Evolutionary conservation across 2,329 filamentous ascomycete species (phyloP), one percentile per base, ranked within the genome.

Genomic region (Sporothrix mexicana): DNA sequence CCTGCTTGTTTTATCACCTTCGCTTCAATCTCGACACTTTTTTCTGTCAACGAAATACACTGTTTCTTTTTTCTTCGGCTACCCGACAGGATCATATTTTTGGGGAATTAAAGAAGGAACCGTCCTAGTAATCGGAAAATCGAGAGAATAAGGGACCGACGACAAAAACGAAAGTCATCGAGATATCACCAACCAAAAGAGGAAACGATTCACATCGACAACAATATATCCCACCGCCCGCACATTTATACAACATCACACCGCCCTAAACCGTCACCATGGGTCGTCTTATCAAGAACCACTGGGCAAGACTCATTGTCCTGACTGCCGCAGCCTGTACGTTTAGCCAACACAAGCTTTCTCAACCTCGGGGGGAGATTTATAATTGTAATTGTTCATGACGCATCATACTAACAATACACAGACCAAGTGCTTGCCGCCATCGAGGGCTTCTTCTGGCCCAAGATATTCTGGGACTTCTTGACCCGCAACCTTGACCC

Each of bases 261-360:
- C 23, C 36, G 36, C 20, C 62, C 36, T 64, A 49, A 61, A 51
- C 68, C 69, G 76, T 67, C 82, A 84, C 77, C 75, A 99, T 99
- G 96, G 96, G 96, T 83, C 96, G 92, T 84, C 91, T 99, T 80
- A 98, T 99, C 86, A 99, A 99, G 88, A 98, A 98, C 86, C 96
- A 99, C 86, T 97, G 94, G 94, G 96, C 94, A 77, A 92, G 96
- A 74, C 91, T 99, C 79, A 96, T 99, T 80, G 88, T 97, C 82
- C 86, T 99, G 80, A 93, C 93, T 41, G 94, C 96, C 51, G 92
- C 93, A 77, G 82, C 85, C 73, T 95, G 92, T 94, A 89, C 74
- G 85, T 84, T 17, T 10, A 64, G 7, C 30, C 30, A 36, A 36
- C 30, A 36, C 30, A 36, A 36, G 7, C 30, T 6, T 36, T 7